A percentile compares a stretch with the other conserved stretches of the same genome.
These are phyloP conservation scores for Emmonsiellopsis sp. DNA, from an alignment of 2,329 filamentous ascomycete genomes.

Conservation along the genomic window DNA sequence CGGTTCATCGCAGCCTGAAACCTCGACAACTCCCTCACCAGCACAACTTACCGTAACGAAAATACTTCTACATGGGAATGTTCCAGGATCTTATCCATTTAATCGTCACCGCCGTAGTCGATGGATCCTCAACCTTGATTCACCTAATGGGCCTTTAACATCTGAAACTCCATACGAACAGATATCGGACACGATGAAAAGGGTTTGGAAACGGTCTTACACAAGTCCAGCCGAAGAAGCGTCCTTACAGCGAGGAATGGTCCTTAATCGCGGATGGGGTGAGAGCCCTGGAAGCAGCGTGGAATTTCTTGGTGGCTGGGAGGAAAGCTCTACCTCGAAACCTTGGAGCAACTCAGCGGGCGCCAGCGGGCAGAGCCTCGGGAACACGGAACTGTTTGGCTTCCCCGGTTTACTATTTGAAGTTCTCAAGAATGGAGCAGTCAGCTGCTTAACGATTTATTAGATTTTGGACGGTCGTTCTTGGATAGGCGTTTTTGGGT, in stretches of 20 bases:
- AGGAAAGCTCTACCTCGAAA: conserved; percentile 53
- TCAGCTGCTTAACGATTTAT: conserved; percentile 85
- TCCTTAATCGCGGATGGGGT: conserved; percentile 82
- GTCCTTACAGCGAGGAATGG: conserved; percentile 57
- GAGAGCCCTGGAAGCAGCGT: conserved; percentile 86
- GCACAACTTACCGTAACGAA: conserved; percentile 79
- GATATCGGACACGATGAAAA: conserved; percentile 59
- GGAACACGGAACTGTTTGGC: conserved; percentile 78
- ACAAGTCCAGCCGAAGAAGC: conserved; percentile 46
- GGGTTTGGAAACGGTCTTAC: conserved; percentile 62
- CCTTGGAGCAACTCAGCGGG: conserved; percentile 33
- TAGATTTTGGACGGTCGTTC: conserved; percentile 36
- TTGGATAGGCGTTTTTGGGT: too few species aligned
- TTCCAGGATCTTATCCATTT: conserved; percentile 93
- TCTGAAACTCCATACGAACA: conserved; percentile 73
- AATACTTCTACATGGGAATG: conserved; percentile 85
- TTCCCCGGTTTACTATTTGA: conserved; percentile 94
- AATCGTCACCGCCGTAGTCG: conserved; percentile 85
- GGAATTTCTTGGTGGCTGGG: conserved; percentile 77
- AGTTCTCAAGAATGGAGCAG: conserved; percentile 82
- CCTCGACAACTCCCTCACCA: conserved; percentile 22
- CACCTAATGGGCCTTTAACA: conserved; percentile 42
- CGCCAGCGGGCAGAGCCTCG: conserved; percentile 45
- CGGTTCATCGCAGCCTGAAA: conserved; percentile 25
- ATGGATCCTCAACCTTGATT: conserved; percentile 60